Evolutionary conservation across 2,329 filamentous ascomycete genomes (phyloP), one percentile per base, ranked within the genome.

Genomic region (Gremmenia infestans): DNA sequence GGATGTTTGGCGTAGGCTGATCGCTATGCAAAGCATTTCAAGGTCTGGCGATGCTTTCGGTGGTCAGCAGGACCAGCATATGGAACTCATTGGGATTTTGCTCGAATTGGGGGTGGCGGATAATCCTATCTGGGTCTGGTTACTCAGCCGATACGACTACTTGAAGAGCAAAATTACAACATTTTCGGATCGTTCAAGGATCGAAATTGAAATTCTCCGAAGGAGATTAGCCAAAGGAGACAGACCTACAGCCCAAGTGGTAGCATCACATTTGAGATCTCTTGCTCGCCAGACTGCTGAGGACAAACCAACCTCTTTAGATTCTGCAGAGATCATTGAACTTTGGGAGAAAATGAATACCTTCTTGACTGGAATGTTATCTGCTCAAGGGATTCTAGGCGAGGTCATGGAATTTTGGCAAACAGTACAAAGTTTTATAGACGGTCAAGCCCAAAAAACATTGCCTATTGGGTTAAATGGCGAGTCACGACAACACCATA

Each of bases 51-150:
- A 56, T 22, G 39, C 51, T 11, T 42, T 56, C 32, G 56, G 59
- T n/a, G 51, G 46, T 52, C 77, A 81, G 5, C 90, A 93, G 67
- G 91, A 96, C 63, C 81, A 86, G 70, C 88, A 97, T 67, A 91
- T 97, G 83, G 91, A 96, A 68, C 78, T 97, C 48, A 97, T 99
- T 53, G 81, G 85, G 22, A 78, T 97, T 37, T 78, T 99, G 52
- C 76, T 99, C n/a, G 93, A 99, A 71, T 78, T 99, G 19, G 95
- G 94, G 6, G 91, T 96, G 2, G 88, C 96, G 9, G 91, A 97
- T 57, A 99, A 96, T 65, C 94, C 94, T 1, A 96, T 99, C 60
- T 96, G 90, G 89, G 81, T 95, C 11, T 99, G 94, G 92, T 82
- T 99, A 25, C 77, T 93, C 54, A 96, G 91, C 67, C 86, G 90